phyloP scores from a whole-genome alignment of 768 basidiomycete genomes.

The Clavaria fumosa region DNA sequence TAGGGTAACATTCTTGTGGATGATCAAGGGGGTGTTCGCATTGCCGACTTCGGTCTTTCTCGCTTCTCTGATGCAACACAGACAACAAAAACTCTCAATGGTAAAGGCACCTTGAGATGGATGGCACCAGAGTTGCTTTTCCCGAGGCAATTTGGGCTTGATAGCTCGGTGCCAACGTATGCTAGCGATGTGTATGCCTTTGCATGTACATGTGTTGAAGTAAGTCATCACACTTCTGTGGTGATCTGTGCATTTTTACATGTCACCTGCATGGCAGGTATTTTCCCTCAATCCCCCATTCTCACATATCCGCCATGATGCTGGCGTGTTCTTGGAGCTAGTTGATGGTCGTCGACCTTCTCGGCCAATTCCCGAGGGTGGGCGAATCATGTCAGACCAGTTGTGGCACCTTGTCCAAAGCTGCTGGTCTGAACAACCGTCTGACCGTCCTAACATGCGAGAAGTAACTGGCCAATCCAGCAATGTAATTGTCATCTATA shows the following conservation, averaged over 20 bases:
- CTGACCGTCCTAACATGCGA: neutral
- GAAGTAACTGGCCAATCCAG: neutral
- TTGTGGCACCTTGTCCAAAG: neutral
- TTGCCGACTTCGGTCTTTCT: slow-evolving; percentile 23
- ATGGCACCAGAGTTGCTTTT: slow-evolving; percentile 24
- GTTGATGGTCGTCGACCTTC: neutral
- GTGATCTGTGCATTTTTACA: no score
- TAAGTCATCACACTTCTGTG: neutral
- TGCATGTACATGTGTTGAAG: slow-evolving; percentile 5
- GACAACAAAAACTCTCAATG: slow-evolving; percentile 14
- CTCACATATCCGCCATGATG: neutral
- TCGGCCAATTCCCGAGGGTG: neutral
- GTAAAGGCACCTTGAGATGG: slow-evolving; percentile 18
- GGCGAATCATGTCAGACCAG: neutral
- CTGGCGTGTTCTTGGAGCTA: neutral
- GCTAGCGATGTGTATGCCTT: slow-evolving; percentile 5
- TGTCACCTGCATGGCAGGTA: neutral
- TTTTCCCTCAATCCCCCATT: neutral
- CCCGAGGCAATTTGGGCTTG: slow-evolving; percentile 13
- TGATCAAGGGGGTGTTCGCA: slow-evolving; percentile 17
- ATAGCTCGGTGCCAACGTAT: neutral
- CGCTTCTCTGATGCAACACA: slow-evolving; percentile 17
- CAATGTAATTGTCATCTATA: no score
- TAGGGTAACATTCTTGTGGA: slow-evolving; percentile 22
- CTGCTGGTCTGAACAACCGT: neutral